A percentile compares a stretch with the other conserved stretches of the same genome.
Conservation (phyloP, 495 filamentous ascomycete genomes). For the Aspergillus hancockii region DNA sequence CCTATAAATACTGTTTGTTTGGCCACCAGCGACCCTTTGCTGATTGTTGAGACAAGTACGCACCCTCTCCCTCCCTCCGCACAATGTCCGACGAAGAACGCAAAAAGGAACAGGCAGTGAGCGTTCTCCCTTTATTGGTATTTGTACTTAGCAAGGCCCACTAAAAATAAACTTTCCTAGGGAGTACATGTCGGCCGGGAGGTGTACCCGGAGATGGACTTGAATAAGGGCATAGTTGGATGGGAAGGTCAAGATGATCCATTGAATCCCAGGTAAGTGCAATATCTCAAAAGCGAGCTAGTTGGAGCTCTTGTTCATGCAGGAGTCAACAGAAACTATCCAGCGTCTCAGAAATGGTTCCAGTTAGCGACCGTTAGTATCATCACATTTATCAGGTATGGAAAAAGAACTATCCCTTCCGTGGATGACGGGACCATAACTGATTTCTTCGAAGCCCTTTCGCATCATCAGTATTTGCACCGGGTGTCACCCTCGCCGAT, state of each 20-base stretch:
- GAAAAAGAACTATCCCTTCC: background rate
- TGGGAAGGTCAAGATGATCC: conserved; percentile 19
- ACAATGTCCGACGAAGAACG: background rate
- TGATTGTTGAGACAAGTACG: too few species aligned
- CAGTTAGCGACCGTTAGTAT: conserved; percentile 12
- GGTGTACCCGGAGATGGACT: conserved; percentile 10
- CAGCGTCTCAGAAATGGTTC: conserved; percentile 13
- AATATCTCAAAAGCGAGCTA: background rate
- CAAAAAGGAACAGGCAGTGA: background rate
- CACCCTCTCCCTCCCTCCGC: background rate
- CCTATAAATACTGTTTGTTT: too few species aligned
- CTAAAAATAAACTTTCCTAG: background rate
- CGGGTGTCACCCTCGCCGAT: conserved; percentile 6
- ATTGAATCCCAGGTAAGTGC: conserved; percentile 15
- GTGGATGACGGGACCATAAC: background rate
- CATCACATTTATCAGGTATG: conserved; percentile 18
- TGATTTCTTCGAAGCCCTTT: conserved; percentile 4
- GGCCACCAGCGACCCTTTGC: too few species aligned
- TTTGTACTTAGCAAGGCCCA: too few species aligned
- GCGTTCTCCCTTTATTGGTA: too few species aligned
- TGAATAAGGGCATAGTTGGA: conserved; percentile 14
- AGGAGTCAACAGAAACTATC: conserved; percentile 10
- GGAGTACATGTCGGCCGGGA: background rate
- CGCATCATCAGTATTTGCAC: conserved; percentile 14
- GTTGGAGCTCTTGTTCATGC: background rate